Evolutionary conservation across 192 early-diverging fungal genomes (phyloP).

Genomic region (Coemansia sp.): DNA sequence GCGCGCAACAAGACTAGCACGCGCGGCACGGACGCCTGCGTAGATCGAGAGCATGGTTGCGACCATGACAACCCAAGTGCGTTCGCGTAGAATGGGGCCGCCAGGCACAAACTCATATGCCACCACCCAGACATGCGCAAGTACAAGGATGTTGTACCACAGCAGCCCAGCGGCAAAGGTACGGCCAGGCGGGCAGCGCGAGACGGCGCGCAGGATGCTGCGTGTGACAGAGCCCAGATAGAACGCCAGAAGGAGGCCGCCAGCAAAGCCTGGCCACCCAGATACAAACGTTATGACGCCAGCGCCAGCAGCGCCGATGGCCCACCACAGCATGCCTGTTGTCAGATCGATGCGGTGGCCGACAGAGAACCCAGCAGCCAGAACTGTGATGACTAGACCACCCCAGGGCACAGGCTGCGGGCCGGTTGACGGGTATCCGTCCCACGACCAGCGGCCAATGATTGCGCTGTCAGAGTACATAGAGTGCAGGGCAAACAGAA

Average conservation of each 20-base stretch:
- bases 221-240: constrained; percentile 64
- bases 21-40: constrained; percentile 58
- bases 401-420: constrained; percentile 75
- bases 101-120: constrained; percentile 84
- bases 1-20: constrained; percentile 22
- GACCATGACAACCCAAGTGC: constrained; percentile 66
- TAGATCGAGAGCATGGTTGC: constrained; percentile 60
- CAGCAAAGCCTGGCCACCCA: constrained; percentile 64
- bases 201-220: constrained; percentile 57
- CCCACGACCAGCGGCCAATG: constrained; percentile 70
- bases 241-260: constrained; percentile 62
- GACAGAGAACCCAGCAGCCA: constrained; percentile 57
- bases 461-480: constrained; percentile 75
- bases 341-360: constrained; percentile 41
- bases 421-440: constrained; percentile 73
- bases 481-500: constrained; percentile 72
- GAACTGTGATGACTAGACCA: constrained; percentile 58
- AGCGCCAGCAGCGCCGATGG: constrained; percentile 56
- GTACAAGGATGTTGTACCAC: constrained; percentile 68
- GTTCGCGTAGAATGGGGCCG: constrained; percentile 70
- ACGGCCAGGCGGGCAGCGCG: constrained; percentile 62
- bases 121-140: constrained; percentile 78
- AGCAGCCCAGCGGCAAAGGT: constrained; percentile 63
- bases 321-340: constrained; percentile 60
- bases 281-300: constrained; percentile 59